Conservation (phyloP, 2,329 filamentous ascomycete genomes). For the Rhinocladiella similis region DNA sequence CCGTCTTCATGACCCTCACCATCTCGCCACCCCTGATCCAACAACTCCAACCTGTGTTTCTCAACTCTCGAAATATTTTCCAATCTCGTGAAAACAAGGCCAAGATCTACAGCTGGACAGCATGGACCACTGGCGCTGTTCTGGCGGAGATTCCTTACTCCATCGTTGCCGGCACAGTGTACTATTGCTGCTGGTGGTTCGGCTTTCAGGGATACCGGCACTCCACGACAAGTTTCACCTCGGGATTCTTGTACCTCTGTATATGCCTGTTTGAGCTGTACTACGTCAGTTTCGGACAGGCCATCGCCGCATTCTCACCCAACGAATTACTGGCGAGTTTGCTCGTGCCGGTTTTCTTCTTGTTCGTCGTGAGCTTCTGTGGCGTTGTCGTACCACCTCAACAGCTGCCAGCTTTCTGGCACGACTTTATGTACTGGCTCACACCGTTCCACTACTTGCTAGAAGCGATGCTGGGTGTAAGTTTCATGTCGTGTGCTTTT, state of each 20-base stretch:
- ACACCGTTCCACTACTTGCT: conserved; percentile 83
- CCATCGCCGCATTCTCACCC: conserved; percentile 65
- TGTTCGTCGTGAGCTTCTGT: conserved; percentile 70
- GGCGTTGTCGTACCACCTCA: conserved; percentile 69
- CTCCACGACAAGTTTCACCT: conserved; percentile 47
- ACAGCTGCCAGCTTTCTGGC: conserved; percentile 68
- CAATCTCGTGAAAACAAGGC: conserved; percentile 71
- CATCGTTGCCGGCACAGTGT: conserved; percentile 64
- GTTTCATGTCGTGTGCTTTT: not conserved
- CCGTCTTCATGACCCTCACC: conserved; percentile 73
- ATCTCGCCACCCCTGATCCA: conserved; percentile 74
- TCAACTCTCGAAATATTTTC: conserved; percentile 67
- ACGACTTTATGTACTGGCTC: conserved; percentile 51
- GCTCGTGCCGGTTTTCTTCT: conserved; percentile 68
- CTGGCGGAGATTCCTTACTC: conserved; percentile 71
- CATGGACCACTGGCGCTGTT: conserved; percentile 66
- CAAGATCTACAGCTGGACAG: conserved; percentile 77
- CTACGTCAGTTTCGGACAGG: conserved; percentile 54
- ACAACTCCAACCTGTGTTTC: conserved; percentile 72
- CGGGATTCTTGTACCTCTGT: conserved; percentile 63
- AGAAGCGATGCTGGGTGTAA: conserved; percentile 66
- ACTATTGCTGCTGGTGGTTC: conserved; percentile 67
- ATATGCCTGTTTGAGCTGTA: conserved; percentile 66
- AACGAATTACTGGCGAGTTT: conserved; percentile 67
- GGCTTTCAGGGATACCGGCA: conserved; percentile 56